Evolutionary conservation across 805 yeast species (phyloP), one percentile per base, ranked within the genome.

Genomic region (Candida quercuum): DNA sequence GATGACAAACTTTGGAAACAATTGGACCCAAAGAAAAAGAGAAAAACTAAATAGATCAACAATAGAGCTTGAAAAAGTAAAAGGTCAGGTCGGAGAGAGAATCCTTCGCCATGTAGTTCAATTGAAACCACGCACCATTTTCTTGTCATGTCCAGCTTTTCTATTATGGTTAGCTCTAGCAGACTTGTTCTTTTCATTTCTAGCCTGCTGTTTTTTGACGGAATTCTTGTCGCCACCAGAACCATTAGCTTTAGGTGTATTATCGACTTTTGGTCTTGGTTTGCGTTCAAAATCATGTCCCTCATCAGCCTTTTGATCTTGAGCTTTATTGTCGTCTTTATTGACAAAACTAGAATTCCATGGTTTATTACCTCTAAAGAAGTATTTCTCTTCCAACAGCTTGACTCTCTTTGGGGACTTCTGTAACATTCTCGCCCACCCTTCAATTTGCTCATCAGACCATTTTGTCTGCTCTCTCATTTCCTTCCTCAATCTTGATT

Each of bases 361-460:
- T 53, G 56, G 37, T 49, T 54, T 45, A 54, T 64, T 27, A 47
- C 76, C 77, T 43, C 56, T 63, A 41, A 71, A 70, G 65, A 76
- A 64, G 47, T 65, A 78, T 44, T 72, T 72, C 36, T 79, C 81
- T 49, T 85, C 94, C 39, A 85, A 55, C 3, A 76, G 41, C 47
- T 73, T 72, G 45, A 74, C 80, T 39, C 84, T 67, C 31, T 67
- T 66, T 1, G 93, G 87, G 30, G 78, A 74, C 49, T 74, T 74
- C 36, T 75, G 69, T 15, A 88, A 55, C 82, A 84, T 82, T 39
- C 83, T 64, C 1, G 82, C 81, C 97, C 97, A 91, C 0, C 96
- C 95, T 66, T 89, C 96, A 33, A 91, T 76, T 56, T 86, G 95
- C 52, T 87, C 96, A 58, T 88, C 89, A 0, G 88, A 67, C 96